Evolutionary conservation across 305 asterid species (phyloP).

Genomic region (Rubia peregrina): DNA sequence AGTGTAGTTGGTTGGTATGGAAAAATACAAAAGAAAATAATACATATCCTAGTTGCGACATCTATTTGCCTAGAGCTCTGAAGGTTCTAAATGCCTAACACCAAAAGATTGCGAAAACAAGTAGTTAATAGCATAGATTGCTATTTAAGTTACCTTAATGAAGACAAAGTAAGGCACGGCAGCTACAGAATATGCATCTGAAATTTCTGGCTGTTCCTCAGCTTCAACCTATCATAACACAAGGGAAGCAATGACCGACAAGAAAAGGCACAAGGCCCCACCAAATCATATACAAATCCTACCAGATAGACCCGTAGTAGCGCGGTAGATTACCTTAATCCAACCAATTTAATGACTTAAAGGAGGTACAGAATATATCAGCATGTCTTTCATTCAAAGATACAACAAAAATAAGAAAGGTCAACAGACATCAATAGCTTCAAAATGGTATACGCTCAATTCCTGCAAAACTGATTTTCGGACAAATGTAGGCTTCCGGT

Average conservation of each 20-base stretch:
- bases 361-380: neutral
- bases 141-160: conserved; percentile 50
- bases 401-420: neutral
- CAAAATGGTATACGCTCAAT: neutral
- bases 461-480: neutral
- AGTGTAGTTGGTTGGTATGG: neutral
- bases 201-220: conserved; percentile 93
- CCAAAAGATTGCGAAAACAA: neutral
- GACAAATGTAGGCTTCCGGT: neutral
- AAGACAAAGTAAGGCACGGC: conserved; percentile 91
- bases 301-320: neutral
- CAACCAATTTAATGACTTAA: neutral
- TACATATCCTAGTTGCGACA: conserved; percentile 1
- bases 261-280: neutral
- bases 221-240: conserved; percentile 73
- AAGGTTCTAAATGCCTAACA: neutral
- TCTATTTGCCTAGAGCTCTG: neutral
- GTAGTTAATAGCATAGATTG: neutral
- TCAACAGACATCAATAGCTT: neutral
- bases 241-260: neutral
- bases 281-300: neutral
- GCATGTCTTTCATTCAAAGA: neutral
- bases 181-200: conserved; percentile 77
- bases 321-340: neutral
- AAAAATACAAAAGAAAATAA: neutral